phyloP scores from a whole-genome alignment of 2,329 filamentous ascomycete genomes.

The Grosmannia penicillata region DNA sequence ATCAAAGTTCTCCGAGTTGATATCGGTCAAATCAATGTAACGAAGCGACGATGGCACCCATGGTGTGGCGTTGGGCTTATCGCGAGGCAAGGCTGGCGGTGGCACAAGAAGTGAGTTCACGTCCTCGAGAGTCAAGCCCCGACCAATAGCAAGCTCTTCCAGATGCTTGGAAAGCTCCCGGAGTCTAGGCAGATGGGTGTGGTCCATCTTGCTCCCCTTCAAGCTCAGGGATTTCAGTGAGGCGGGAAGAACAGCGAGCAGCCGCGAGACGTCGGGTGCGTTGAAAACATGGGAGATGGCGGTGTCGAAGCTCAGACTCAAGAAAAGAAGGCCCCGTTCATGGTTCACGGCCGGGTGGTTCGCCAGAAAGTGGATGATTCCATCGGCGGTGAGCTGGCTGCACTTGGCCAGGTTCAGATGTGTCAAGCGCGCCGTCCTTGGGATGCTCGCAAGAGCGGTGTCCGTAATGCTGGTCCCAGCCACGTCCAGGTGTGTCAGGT shows the following conservation, averaged over 20 bases:
- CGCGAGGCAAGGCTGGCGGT: conserved; percentile 17
- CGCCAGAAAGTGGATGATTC: conserved; percentile 55
- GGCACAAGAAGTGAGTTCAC: conserved; percentile 50
- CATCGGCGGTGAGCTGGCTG: conserved; percentile 49
- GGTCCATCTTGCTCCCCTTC: conserved; percentile 57
- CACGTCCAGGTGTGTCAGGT: conserved; percentile 66
- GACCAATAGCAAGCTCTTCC: conserved; percentile 62
- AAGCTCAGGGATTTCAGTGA: conserved; percentile 61
- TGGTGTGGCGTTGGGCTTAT: conserved; percentile 15
- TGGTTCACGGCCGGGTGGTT: conserved; percentile 51
- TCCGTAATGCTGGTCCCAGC: conserved; percentile 64
- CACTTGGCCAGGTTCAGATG: conserved; percentile 71
- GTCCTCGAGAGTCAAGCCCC: conserved; percentile 49
- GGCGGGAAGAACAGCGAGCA: conserved; percentile 50
- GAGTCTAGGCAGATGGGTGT: conserved; percentile 48
- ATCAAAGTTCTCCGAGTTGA: conserved; percentile 45
- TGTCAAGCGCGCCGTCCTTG: conserved; percentile 54
- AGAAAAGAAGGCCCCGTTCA: conserved; percentile 44
- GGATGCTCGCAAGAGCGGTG: conserved; percentile 53
- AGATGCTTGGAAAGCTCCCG: conserved; percentile 53
- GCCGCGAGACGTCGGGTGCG: conserved; percentile 45
- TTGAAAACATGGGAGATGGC: conserved; percentile 58
- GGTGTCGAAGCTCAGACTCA: conserved; percentile 60
- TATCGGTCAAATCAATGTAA: conserved; percentile 65
- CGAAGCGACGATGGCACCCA: conserved; percentile 48